Evolutionary conservation across 139 green algal genomes (phyloP), one percentile per base, ranked within the genome.

Genomic region (Tetradesmus obliquus): DNA sequence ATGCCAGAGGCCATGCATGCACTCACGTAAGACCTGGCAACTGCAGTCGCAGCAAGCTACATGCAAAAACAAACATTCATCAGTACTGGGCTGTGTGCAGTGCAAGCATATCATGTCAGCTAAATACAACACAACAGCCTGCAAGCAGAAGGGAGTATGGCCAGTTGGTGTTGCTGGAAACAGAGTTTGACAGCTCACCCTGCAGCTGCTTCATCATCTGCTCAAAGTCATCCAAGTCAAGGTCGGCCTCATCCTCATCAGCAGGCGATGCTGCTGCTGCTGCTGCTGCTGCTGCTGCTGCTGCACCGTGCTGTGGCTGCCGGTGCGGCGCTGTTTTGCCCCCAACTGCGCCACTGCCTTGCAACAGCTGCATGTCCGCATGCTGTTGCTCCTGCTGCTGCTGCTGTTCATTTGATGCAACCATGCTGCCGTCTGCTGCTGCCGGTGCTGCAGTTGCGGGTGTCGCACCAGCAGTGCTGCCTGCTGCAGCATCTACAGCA

Each of bases 191-290:
- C n/a, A 82, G 74, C 85, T 45, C 66, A 89, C 85, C 85, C 24
- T 89, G 85, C 53, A 62, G 62, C 66, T 87, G 82, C 84, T 89
- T 62, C 85, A 62, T 80, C 51, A 84, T 45, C 62, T 88, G 51
- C 45, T 89, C 85, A 82, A 89, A 82, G 19, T 89, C 85, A 69
- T 89, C 85, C 0, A 66, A 2, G 12, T 89, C 32, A 12, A 82
- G 7, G 45, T 22, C 85, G 32, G 15, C 83, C 81, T 89, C 84
- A n/a, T 79, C 55, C 15, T 15, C 24, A 24, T 24, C 57, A 55
- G 79, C 57, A 76, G 55, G 5, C 9, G 7, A 9, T 22, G 32
- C 54, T 66, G 66, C 51, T 9, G 66, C 17, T 22, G 69, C 66
- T 24, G 66, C 17, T 76, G 66, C 66, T 76, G 66, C 66, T 9